phyloP scores from a whole-genome alignment of 371 early-diverging fungal species.

The Mucor sp. region DNA sequence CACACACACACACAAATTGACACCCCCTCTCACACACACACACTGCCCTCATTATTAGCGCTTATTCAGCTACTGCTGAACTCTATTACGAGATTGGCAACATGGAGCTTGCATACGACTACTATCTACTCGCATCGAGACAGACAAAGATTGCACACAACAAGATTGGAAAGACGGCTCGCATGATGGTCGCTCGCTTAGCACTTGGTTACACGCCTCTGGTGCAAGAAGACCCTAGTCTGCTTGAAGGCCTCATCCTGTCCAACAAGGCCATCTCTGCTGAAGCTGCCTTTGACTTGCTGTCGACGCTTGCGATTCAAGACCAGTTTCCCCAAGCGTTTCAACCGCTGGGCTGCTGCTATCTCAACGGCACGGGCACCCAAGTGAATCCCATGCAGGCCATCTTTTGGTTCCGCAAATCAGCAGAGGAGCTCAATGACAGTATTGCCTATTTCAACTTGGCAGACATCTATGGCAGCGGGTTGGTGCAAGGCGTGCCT shows the following conservation, averaged over 20 bases:
- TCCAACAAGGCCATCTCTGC: not conserved
- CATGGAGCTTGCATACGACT: slow-evolving; percentile 39
- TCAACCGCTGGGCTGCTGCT: slow-evolving; percentile 34
- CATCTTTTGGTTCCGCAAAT: slow-evolving; percentile 32
- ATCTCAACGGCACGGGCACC: slow-evolving; percentile 33
- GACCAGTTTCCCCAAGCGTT: slow-evolving; percentile 36
- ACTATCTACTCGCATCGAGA: slow-evolving; percentile 42
- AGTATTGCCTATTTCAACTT: slow-evolving; percentile 34
- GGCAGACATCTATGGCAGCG: slow-evolving; percentile 29
- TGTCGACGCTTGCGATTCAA: slow-evolving; percentile 25
- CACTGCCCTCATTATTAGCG: too few relatives aligned
- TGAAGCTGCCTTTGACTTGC: slow-evolving; percentile 31
- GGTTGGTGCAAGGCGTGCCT: slow-evolving; percentile 9
- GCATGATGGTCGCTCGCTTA: slow-evolving; percentile 48
- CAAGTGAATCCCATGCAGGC: slow-evolving; percentile 22
- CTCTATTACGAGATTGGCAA: slow-evolving; percentile 36
- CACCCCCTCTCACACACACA: too few relatives aligned
- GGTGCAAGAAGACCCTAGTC: not conserved
- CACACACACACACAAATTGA: too few relatives aligned
- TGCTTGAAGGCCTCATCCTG: slow-evolving; percentile 5
- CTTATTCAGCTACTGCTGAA: slow-evolving; percentile 50
- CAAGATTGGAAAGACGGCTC: slow-evolving; percentile 37
- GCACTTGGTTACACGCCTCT: slow-evolving; percentile 41
- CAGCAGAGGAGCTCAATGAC: slow-evolving; percentile 30
- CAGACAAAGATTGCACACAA: slow-evolving; percentile 29